phyloP scores from a whole-genome alignment of 495 filamentous ascomycete genomes.

The Penicillium cinerascens region DNA sequence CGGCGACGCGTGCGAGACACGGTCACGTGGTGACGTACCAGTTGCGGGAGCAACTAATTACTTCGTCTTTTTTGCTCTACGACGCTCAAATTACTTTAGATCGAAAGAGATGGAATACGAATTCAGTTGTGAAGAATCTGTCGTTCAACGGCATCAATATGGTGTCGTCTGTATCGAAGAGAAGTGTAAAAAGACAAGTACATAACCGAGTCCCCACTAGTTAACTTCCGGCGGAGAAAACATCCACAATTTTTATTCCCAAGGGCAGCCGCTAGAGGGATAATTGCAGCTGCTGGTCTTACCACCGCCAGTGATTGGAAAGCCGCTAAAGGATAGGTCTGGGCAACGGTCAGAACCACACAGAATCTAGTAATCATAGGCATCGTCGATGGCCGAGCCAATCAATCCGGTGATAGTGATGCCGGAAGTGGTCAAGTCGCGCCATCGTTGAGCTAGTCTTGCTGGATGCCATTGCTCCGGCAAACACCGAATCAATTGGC shows the following conservation, averaged over 20 bases:
- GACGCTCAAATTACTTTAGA: neutral
- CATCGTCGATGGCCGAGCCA: slow-evolving; percentile 32
- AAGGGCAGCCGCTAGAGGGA: slow-evolving; percentile 23
- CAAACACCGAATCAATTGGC: no score
- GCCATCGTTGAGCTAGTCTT: slow-evolving; percentile 50
- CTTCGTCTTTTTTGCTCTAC: neutral
- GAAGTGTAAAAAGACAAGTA: neutral
- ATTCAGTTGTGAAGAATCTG: neutral
- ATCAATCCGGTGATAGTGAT: slow-evolving; percentile 40
- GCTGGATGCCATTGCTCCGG: slow-evolving; percentile 44
- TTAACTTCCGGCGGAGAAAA: neutral
- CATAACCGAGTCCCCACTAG: neutral
- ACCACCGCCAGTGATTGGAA: slow-evolving; percentile 40
- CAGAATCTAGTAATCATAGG: slow-evolving; percentile 46
- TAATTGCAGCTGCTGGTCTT: slow-evolving; percentile 41
- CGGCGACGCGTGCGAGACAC: slow-evolving; percentile 37
- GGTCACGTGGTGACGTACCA: slow-evolving; percentile 33
- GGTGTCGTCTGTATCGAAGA: neutral
- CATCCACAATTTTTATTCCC: neutral
- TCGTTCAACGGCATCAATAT: neutral
- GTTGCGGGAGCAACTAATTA: slow-evolving; percentile 3
- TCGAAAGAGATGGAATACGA: neutral
- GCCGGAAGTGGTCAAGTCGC: slow-evolving; percentile 38
- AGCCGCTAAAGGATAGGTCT: slow-evolving; percentile 37
- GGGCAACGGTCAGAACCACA: slow-evolving; percentile 46